These are phyloP conservation scores for Saccharum officinarum DNA, from an alignment of 176 grass and related monocot species.

Conservation along the genomic window DNA sequence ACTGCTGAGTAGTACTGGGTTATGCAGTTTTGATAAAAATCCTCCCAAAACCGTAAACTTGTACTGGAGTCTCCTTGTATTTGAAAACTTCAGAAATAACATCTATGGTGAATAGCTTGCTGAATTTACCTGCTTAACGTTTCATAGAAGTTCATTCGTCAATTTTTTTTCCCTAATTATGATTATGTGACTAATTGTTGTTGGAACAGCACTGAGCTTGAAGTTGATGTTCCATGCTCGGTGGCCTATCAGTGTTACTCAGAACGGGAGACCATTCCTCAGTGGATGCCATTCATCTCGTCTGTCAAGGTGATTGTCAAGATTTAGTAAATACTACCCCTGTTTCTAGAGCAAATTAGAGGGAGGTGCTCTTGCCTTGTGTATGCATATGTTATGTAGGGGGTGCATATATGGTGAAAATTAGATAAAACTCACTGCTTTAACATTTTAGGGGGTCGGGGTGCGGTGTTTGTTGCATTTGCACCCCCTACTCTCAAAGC, in stretches of 20 bases:
- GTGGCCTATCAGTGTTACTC: slow-evolving; percentile 93
- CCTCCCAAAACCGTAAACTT: not conserved
- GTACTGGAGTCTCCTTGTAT: not conserved
- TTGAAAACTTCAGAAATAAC: not conserved
- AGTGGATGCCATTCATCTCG: slow-evolving; percentile 99
- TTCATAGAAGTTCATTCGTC: not conserved
- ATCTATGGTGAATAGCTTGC: not conserved
- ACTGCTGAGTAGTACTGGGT: not conserved
- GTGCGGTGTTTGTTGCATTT: no score
- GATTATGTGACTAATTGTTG: slow-evolving; percentile 23
- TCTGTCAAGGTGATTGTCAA: slow-evolving; percentile 64
- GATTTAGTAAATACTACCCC: not conserved
- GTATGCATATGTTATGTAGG: no score
- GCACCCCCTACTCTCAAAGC: not conserved
- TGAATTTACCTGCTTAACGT: slow-evolving; percentile 16
- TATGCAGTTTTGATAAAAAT: not conserved
- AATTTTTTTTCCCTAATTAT: not conserved
- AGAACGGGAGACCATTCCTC: slow-evolving; percentile 78
- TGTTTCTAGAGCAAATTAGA: not conserved
- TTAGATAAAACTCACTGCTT: not conserved
- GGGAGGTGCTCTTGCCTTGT: not conserved
- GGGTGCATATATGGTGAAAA: not conserved
- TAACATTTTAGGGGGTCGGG: not conserved
- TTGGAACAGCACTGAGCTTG: slow-evolving; percentile 71
- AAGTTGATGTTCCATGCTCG: slow-evolving; percentile 88